Conservation (phyloP, 106 monocot species). For the Apostasia shenzhenica region DNA sequence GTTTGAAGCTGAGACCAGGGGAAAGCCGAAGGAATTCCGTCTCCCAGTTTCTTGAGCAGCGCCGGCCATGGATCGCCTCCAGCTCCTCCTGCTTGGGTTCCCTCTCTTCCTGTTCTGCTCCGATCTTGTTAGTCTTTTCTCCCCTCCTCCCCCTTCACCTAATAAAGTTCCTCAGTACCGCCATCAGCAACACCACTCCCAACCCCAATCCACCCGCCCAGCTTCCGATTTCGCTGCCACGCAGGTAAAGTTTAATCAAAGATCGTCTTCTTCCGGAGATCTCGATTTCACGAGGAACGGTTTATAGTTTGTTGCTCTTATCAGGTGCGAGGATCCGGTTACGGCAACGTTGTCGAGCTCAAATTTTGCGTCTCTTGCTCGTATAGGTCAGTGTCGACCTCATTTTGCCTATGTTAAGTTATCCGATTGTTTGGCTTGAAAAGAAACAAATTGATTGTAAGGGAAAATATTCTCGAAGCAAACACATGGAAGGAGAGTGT, state of each 20-base stretch:
- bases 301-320: neutral
- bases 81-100: conserved; percentile 47
- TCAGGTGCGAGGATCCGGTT: conserved; percentile 40
- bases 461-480: too few species aligned
- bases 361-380: conserved; percentile 93
- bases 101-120: conserved; percentile 90
- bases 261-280: neutral
- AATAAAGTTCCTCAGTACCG: conserved; percentile 7
- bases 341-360: conserved; percentile 52
- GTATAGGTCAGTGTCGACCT: conserved; percentile 37
- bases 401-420: neutral
- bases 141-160: conserved; percentile 34
- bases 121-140: conserved; percentile 78
- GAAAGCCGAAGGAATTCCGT: too few species aligned
- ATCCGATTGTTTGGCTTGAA: neutral
- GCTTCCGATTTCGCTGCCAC: conserved; percentile 20
- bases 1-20: too few species aligned
- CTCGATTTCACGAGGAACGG: neutral
- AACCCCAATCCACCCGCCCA: neutral
- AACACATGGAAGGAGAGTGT: too few species aligned
- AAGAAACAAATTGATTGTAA: too few species aligned
- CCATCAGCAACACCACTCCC: conserved; percentile 14
- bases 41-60: neutral
- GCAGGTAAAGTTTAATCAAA: conserved; percentile 4
- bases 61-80: conserved; percentile 56